These are phyloP conservation scores for Tetracladium setigerum DNA, from an alignment of 495 filamentous ascomycete species.

Conservation along the genomic window DNA sequence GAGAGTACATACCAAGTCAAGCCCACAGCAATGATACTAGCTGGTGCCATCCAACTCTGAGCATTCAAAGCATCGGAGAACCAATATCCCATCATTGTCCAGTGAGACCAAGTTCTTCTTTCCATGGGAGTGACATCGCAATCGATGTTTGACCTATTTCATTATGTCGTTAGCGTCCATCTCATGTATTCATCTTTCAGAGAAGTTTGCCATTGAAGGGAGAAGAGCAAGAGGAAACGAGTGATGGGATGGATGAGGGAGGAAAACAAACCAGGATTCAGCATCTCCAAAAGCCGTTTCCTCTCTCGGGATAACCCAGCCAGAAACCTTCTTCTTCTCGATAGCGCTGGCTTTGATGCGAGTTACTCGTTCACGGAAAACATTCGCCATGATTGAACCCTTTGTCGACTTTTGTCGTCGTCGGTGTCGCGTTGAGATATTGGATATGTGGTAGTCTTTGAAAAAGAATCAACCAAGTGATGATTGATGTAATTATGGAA, in stretches of 20 bases:
- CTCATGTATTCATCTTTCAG: too few species aligned
- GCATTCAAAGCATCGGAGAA: constrained; percentile 38
- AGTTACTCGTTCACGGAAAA: constrained; percentile 20
- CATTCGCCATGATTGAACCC: constrained; percentile 16
- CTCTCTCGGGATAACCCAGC: constrained; percentile 34
- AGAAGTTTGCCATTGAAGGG: too few species aligned
- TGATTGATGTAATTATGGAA: too few species aligned
- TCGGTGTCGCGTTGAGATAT: neutral
- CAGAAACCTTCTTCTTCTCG: constrained; percentile 25
- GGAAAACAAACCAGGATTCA: constrained; percentile 17
- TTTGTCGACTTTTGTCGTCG: neutral
- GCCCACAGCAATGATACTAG: constrained; percentile 40
- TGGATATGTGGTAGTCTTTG: constrained; percentile 1
- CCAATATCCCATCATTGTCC: constrained; percentile 41
- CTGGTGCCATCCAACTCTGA: constrained; percentile 33
- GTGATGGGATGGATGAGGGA: neutral
- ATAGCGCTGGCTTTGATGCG: constrained; percentile 23
- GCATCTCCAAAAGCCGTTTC: constrained; percentile 29
- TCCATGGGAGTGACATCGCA: constrained; percentile 37
- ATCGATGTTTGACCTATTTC: constrained; percentile 33
- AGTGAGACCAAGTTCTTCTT: constrained; percentile 34
- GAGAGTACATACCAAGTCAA: constrained; percentile 32
- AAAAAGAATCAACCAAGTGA: too few species aligned
- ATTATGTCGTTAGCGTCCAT: too few species aligned
- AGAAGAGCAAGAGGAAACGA: too few species aligned